Conservation (phyloP, 73 alveolate species). For the Blepharisma japonicum region DNA sequence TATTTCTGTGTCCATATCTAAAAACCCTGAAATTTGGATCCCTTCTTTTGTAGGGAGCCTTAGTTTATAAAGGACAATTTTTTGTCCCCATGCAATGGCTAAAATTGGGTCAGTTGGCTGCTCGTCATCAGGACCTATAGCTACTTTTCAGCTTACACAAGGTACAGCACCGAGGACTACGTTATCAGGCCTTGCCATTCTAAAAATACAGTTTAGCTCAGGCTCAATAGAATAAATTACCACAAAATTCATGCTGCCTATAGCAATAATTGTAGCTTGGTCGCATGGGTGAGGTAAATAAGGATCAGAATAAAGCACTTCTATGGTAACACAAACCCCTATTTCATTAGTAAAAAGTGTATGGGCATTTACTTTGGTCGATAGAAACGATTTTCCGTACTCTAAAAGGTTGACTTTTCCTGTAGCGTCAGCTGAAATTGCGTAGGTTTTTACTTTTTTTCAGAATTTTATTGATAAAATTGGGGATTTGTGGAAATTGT, state of each 20-base stretch:
- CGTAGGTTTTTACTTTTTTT: not conserved
- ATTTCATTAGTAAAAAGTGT: not conserved
- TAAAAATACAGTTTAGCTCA: not conserved
- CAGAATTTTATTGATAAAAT: conserved; percentile 16
- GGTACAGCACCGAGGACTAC: not conserved
- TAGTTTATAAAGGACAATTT: not conserved
- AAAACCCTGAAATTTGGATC: conserved; percentile 7
- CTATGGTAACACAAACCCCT: not conserved
- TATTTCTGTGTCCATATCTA: conserved; percentile 13
- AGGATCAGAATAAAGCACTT: conserved; percentile 15
- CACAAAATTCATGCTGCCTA: conserved; percentile 10
- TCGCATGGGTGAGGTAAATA: conserved; percentile 17
- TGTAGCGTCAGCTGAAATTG: conserved; percentile 9
- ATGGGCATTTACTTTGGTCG: not conserved
- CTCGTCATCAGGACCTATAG: conserved; percentile 21
- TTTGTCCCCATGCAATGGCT: conserved; percentile 23
- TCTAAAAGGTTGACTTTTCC: conserved; percentile 14
- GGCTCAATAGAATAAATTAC: conserved; percentile 27
- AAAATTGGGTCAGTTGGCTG: conserved; percentile 26
- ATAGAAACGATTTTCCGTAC: not conserved
- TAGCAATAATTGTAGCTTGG: not conserved
- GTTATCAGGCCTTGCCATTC: conserved; percentile 19
- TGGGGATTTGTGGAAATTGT: not conserved
- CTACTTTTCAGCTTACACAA: not conserved
- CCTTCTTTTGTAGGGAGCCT: conserved; percentile 7